Base-by-base conservation (phyloP, 176 grass and related monocot species). In the Avena sativa region DNA sequence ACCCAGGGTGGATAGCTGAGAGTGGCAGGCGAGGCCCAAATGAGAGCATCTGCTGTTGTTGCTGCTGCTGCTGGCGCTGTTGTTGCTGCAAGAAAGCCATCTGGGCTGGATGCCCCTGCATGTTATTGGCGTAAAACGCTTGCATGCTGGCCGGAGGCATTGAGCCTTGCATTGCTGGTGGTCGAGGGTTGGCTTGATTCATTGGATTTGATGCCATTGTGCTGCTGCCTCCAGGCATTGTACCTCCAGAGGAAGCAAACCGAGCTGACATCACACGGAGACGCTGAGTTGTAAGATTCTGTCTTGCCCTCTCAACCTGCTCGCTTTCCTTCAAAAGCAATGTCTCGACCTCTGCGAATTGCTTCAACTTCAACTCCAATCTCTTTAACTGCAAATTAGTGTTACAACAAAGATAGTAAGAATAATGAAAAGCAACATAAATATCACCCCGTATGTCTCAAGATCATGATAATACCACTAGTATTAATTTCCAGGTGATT, bases 301-400 rank as follows among this genome's bases (percentile, higher is more conserved):
- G 97, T 85, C 94, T 96, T 85, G 73, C 16, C 69, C 79, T 74
- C 80, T 99, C 97, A 38, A 79, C 64, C 43, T 90, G 91, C 78
- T 99, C 94, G 6, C 97, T 94, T 84, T 97, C 94, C 89, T 94
- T 99, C 83, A 97, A 85, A 64, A 99, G 85, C 46, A 87, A 50
- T 77, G 94, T 99, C 83, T 99, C 97, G 2, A 99, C 76, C 83
- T 99, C 97, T 0, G 97, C 94, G 79, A 97, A 99, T 78, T 99
- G 92, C 81, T 99, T 99, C 87, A 99, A 23, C 87, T 99, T 99
- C 84, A 96, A 85, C 84, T 99, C 97, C 83, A 99, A 86, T 74
- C 97, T 96, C 82, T 99, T 99, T 55, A 99, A 87, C 97, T 99
- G 89, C 61, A 86, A 47, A 94, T 26, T 47, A 71, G 68, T 51